Evolutionary conservation across 495 filamentous ascomycete genomes (phyloP), one percentile per base, ranked within the genome.

Genomic region (Hyaloscypha bicolor): DNA sequence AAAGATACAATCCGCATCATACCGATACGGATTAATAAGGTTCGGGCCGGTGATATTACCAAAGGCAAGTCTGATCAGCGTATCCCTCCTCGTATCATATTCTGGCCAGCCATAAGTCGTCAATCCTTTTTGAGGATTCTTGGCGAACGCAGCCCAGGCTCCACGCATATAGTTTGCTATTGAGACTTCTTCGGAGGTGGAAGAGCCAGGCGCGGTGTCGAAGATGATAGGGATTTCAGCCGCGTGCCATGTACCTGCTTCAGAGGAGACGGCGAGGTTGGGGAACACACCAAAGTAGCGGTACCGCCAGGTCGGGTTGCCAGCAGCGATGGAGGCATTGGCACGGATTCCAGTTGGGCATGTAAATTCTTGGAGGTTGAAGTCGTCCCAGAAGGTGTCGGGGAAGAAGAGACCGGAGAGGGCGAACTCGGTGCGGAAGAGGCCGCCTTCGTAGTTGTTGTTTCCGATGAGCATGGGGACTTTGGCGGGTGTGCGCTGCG

Each of bases 211-310:
- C 0, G 58, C 48, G 1, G 68, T 73, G 42, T 69, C 58, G 51
- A 69, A 73, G 5, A 73, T 37, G 9, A 69, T n/a, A 0, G 66
- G 66, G 6, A 73, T 4, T 62, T 85, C 83, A 25, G 65, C 59
- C 11, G 76, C 79, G 67, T 87, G 85, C 67, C 80, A 85, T 1
- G 82, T 77, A 3, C 81, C 81, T 51, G 78, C 80, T 48, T 80
- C 80, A n/a, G 60, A 64, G 22, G 62, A 70, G 29, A 86, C 72
- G 8, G 72, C 71, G 14, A 79, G 69, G 64, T 83, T 81, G 5
- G 78, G 74, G 74, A 80, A 87, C 57, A 80, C 78, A 9, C 78
- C 83, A 53, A 81, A 79, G 65, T 83, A 87, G 52, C 82, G 79
- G 65, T 81, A 85, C 22, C 79, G 78, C 83, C 83, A 87, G 16